Evolutionary conservation across 192 early-diverging fungal species (phyloP), one percentile per base, ranked within the genome.

Genomic region (Dispira simplex): DNA sequence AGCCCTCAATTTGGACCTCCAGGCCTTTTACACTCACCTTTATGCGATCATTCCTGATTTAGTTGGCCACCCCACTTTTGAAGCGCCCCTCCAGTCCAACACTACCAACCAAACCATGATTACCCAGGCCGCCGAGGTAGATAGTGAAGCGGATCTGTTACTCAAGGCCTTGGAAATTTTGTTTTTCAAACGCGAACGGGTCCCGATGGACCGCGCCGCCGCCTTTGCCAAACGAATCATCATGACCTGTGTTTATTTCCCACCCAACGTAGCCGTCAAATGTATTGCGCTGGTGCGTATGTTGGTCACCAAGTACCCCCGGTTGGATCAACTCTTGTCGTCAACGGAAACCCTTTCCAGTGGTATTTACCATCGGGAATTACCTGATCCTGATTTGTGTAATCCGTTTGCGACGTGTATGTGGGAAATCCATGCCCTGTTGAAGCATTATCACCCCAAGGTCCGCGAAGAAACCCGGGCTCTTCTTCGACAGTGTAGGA

Each of bases 381-480:
- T 96, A 63, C 86, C 94, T 67, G 93, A 98, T 65, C 90, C 93
- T 0, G 92, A 98, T 63, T 77, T 96, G 66, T 93, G 90, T 68
- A 98, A 98, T 68, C 91, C 95, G 3, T 92, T 94, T 72, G 89
- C 91, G 3, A 85, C 95, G 4, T 90, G 83, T 69, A 64, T 95
- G 52, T 98, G 86, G 77, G 95, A 98, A 71, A 71, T 93, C 55
- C 78, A 79, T 62, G 77, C 88, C 64, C 83, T 91, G 58, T 20
- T 73, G 66, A 74, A 65, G 63, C 70, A 69, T 63, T 69, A 70
- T 63, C 25, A 65, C 46, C 11, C 69, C 14, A 46, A 51, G 43
- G 77, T 78, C 25, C 73, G 73, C 25, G 66, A 47, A 2, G 77
- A 71, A 16, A 67, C 67, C 0, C 53, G 59, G 54, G 54, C n/a